Evolutionary conservation across 2,329 filamentous ascomycete species (phyloP), one percentile per base, ranked within the genome.

Genomic region (Amphichorda felina): DNA sequence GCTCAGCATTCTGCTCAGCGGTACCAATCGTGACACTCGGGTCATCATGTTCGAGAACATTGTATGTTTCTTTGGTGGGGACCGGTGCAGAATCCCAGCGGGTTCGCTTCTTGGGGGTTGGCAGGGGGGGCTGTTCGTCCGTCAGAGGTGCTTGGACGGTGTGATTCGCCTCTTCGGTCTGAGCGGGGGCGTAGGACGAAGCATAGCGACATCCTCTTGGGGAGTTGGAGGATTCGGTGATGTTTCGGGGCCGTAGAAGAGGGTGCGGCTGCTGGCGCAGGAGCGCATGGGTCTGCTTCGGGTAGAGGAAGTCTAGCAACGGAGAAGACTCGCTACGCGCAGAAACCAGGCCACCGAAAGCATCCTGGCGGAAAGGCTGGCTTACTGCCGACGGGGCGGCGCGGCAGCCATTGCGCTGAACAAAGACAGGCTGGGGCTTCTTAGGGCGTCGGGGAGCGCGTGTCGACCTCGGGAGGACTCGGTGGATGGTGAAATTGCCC

Each of bases 261-360:
- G 22, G 33, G 24, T 4, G 33, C 5, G 16, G 16, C 33, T 35
- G 33, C 21, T 26, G 16, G 10, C 34, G 38, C 13, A 39, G 38
- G 13, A 36, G 26, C 8, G 29, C 29, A n/a, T 33, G 24, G 14
- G 38, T 39, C 18, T 22, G 61, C 24, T 46, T 60, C 5, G 70
- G 70, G 35, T 73, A 74, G 8, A 75, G 51, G 36, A 75, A 75
- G 49, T 75, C 71, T 49, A 75, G 63, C 33, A 70, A 52, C 37
- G 36, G 43, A 34, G 43, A 38, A 33, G 44, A 45, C 27, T 53
- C 46, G 31, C 39, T 4, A 47, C 44, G 21, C 39, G 34, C 19
- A 22, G 13, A 13, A 16, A 18, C 27, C 15, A 16, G 15, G 15
- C 8, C 29, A 19, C 15, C 6, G 13, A 16, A 18, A 10, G 15